phyloP scores from a whole-genome alignment of 768 basidiomycete species.

The Lentinula sp. region DNA sequence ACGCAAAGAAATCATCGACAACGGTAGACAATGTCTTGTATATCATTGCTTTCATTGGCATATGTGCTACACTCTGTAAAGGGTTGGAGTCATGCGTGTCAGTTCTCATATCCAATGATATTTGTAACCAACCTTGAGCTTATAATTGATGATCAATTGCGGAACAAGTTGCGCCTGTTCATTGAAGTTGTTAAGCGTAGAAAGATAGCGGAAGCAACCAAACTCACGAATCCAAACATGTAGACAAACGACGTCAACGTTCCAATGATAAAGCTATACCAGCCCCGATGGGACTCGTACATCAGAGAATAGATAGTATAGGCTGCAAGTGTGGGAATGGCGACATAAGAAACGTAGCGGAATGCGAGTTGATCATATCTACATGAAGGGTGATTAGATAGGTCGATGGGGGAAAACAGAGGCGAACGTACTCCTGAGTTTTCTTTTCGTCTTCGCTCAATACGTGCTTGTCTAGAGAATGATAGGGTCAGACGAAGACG shows the following conservation, averaged over 20 bases:
- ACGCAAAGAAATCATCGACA: constrained; percentile 92
- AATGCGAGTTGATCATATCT: constrained; percentile 92
- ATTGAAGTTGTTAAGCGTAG: constrained; percentile 10
- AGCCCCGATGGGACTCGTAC: constrained; percentile 82
- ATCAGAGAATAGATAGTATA: constrained; percentile 80
- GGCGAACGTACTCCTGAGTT: constrained; percentile 79
- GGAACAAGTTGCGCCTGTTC: constrained; percentile 77
- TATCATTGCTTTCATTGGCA: constrained; percentile 98
- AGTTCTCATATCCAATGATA: constrained; percentile 5
- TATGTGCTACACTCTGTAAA: constrained; percentile 84
- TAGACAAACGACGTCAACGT: constrained; percentile 91
- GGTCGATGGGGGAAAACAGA: not conserved
- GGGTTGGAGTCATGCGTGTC: not conserved
- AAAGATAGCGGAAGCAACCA: not conserved
- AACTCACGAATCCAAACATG: constrained; percentile 96
- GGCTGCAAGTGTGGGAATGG: constrained; percentile 71
- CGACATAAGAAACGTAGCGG: constrained; percentile 88
- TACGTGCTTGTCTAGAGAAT: constrained; percentile 79
- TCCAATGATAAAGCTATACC: constrained; percentile 95
- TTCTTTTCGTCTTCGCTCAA: constrained; percentile 96
- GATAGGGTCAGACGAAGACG: not conserved
- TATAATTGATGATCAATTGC: constrained; percentile 94
- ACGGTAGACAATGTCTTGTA: constrained; percentile 90
- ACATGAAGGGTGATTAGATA: constrained; percentile 1
- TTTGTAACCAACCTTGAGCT: constrained; percentile 68